Evolutionary conservation across 2,329 filamentous ascomycete species (phyloP), one percentile per base, ranked within the genome.

Genomic region (Neonectria sp.): DNA sequence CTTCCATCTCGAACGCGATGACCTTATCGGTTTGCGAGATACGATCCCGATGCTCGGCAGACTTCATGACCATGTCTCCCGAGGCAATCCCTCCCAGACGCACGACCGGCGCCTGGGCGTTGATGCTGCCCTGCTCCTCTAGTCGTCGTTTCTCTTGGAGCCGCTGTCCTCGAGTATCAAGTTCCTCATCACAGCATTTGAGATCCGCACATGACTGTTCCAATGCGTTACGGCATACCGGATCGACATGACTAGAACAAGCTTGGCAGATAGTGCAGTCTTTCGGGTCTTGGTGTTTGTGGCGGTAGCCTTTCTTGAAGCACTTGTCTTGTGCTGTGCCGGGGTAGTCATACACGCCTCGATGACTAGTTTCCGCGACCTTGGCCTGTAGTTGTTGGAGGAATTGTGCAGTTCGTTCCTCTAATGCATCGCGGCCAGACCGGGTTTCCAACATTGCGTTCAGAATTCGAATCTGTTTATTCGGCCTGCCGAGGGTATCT

Each of bases 21-120:
- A 62, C 15, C 7, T 27, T n/a, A 21, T 57, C 8, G 13, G 8
- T 1, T 12, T 17, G 15, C 1, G 58, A 27, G 12, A 66, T 48
- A 6, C 13, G 9, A 12, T 66, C 63, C 9, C 48, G 52, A n/a
- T 55, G 49, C 15, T 35, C 40, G 15, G 35, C 43, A 12, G 79
- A 79, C 49, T 81, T 83, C 65, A 86, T 81, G 1, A 85, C 80
- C 1, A 73, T 75, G 68, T 61, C 59, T 1, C 40, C 59, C 3
- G 59, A 61, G 15, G 37, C 59, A 55, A 55, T 48, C 1, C 27
- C 59, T 0, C 83, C 83, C 33, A 84, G 71, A 53, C 82, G 79
- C 0, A 84, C 60, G 8, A 29, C 40, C 6, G 65, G 70, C 3
- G 61, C 33, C 21, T 43, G 53, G 13, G 24, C 35, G 7, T 21